These are phyloP conservation scores for Curvularia eragrostidis DNA, from an alignment of 2,329 filamentous ascomycete genomes.

Conservation along the genomic window DNA sequence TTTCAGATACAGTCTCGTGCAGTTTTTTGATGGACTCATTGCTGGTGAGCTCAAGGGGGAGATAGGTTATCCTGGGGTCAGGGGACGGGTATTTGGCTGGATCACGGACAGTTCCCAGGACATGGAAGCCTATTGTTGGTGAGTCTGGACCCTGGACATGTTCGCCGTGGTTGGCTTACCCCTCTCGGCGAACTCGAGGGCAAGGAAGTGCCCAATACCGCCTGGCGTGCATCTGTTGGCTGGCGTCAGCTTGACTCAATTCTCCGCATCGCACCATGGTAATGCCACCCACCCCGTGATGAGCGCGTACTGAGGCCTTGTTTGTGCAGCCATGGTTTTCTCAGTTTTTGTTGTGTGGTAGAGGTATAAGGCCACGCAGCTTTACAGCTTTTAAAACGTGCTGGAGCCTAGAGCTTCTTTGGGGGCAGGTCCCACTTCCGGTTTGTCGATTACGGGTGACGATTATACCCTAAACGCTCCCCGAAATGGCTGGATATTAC, in stretches of 20 bases:
- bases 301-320: constrained; percentile 40
- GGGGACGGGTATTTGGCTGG: constrained; percentile 57
- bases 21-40: constrained; percentile 58
- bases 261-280: background rate
- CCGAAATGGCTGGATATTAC: too few species aligned
- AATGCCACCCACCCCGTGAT: constrained; percentile 47
- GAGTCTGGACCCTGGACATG: background rate
- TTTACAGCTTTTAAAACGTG: background rate
- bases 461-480: too few species aligned
- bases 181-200: constrained; percentile 61
- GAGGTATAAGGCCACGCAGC: background rate
- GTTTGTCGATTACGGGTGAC: too few species aligned
- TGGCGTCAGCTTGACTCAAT: constrained; percentile 20
- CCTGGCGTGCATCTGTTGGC: constrained; percentile 57
- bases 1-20: constrained; percentile 54
- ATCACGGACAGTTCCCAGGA: constrained; percentile 65
- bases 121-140: constrained; percentile 54
- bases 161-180: constrained; percentile 29
- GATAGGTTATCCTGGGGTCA: constrained; percentile 60
- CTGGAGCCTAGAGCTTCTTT: background rate
- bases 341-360: background rate
- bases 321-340: constrained; percentile 22
- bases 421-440: background rate
- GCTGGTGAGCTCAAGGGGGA: constrained; percentile 62
- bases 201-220: constrained; percentile 66